Evolutionary conservation across 257 asterid species (phyloP).

Genomic region (Solanum chilense): DNA sequence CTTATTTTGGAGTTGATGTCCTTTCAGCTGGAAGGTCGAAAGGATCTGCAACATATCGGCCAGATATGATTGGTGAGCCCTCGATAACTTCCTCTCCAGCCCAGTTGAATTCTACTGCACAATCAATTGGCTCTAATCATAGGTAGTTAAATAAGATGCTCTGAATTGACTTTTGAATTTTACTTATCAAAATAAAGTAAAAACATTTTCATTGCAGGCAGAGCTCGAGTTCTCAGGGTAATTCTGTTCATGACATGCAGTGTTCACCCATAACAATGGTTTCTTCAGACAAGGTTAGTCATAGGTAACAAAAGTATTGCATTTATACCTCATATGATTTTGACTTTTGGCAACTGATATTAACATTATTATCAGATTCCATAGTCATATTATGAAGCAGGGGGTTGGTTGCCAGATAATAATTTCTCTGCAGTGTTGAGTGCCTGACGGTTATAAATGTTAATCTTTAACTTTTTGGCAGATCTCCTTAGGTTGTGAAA

Average conservation of each 20-base stretch:
- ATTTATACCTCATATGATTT: neutral
- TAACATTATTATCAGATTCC: neutral
- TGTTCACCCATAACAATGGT: slow-evolving; percentile 17
- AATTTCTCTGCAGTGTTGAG: neutral
- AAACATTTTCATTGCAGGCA: slow-evolving; percentile 11
- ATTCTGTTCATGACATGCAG: slow-evolving; percentile 2
- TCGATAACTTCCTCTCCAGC: slow-evolving; percentile 9
- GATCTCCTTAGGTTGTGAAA: neutral
- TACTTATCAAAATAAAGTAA: neutral
- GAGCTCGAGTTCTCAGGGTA: slow-evolving; percentile 4
- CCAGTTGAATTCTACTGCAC: slow-evolving; percentile 4
- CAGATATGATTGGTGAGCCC: neutral
- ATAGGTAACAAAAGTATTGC: neutral
- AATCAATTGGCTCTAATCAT: slow-evolving; percentile 14
- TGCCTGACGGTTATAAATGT: neutral
- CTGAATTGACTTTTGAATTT: neutral
- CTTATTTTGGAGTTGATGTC: neutral
- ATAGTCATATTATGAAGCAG: neutral
- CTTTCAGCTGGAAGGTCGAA: slow-evolving; percentile 46
- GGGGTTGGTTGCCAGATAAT: neutral
- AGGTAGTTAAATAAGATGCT: slow-evolving; percentile 15
- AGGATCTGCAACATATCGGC: slow-evolving; percentile 17
- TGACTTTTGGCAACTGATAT: neutral
- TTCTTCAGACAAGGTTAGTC: slow-evolving; percentile 47
- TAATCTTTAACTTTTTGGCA: neutral